These are phyloP conservation scores for Dictyostelium firmibasis DNA, from an alignment of 78 protist species.

Conservation along the genomic window DNA sequence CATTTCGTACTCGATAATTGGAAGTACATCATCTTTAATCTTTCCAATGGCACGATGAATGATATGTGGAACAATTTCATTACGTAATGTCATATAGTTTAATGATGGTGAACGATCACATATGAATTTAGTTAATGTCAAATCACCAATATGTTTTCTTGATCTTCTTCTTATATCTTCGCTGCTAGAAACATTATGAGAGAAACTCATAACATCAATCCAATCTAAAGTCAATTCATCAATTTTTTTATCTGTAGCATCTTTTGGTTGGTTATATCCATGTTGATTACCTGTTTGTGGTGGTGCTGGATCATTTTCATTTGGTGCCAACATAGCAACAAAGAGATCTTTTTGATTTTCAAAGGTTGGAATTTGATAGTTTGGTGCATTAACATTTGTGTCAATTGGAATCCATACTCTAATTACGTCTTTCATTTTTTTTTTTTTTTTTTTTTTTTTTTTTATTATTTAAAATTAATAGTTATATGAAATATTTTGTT, in stretches of 20 bases:
- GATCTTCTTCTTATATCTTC: neutral
- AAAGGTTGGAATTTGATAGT: neutral
- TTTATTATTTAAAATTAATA: no score
- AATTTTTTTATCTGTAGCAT: neutral
- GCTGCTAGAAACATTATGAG: constrained; percentile 11
- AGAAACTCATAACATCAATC: constrained; percentile 26
- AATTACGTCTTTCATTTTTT: neutral
- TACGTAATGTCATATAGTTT: neutral
- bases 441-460: no score
- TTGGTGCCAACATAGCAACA: neutral
- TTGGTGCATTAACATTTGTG: neutral
- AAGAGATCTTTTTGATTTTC: constrained; percentile 16
- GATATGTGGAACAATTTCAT: neutral
- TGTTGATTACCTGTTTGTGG: neutral
- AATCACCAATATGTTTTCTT: neutral
- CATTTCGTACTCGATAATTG: constrained; percentile 14
- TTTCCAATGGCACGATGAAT: neutral
- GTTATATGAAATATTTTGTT: no score
- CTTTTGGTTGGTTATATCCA: neutral
- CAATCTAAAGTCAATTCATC: neutral
- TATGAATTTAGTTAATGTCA: neutral
- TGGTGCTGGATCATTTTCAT: neutral
- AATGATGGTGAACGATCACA: neutral
- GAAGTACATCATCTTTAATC: neutral
- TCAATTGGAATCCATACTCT: neutral